Conservation (phyloP, 2,329 filamentous ascomycete genomes). For the Paramyrothecium sp. region DNA sequence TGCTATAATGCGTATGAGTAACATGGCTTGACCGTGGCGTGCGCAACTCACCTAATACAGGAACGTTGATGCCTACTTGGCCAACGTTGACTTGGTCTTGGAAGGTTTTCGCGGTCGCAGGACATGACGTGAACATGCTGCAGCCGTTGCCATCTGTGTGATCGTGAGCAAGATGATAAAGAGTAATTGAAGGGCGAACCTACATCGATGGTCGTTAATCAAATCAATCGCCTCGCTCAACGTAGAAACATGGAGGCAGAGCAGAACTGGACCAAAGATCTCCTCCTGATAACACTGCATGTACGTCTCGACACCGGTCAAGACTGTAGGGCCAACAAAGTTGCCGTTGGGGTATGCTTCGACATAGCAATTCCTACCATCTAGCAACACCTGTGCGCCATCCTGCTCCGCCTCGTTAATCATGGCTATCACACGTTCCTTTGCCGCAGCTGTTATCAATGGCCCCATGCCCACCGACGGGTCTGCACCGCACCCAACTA, state of each 20-base stretch:
- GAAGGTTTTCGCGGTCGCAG: slow-evolving; percentile 12
- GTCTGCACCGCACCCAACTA: slow-evolving; percentile 17
- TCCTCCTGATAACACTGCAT: slow-evolving; percentile 22
- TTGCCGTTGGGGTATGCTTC: slow-evolving; percentile 20
- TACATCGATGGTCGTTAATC: slow-evolving; percentile 26
- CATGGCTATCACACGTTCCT: slow-evolving; percentile 14
- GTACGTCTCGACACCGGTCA: slow-evolving; percentile 7
- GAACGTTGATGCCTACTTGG: slow-evolving; percentile 22
- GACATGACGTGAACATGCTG: slow-evolving; percentile 17
- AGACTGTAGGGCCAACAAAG: slow-evolving; percentile 13
- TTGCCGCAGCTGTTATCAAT: slow-evolving; percentile 14
- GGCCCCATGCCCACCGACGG: slow-evolving; percentile 16
- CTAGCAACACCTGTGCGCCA: slow-evolving; percentile 18
- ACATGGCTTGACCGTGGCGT: too few relatives aligned
- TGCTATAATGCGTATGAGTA: not conserved
- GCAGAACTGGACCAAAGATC: slow-evolving; percentile 24
- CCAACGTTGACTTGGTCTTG: slow-evolving; percentile 19
- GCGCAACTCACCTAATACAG: slow-evolving; percentile 11
- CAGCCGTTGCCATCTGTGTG: slow-evolving; percentile 18
- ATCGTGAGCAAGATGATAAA: not conserved
- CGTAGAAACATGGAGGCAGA: slow-evolving; percentile 16
- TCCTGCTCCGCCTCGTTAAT: slow-evolving; percentile 17
- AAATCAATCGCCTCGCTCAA: slow-evolving; percentile 21
- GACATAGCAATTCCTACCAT: slow-evolving; percentile 16
- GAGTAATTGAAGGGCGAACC: not conserved